Evolutionary conservation across 2,329 filamentous ascomycete genomes (phyloP).

Genomic region (Dactylonectria macrodidyma): DNA sequence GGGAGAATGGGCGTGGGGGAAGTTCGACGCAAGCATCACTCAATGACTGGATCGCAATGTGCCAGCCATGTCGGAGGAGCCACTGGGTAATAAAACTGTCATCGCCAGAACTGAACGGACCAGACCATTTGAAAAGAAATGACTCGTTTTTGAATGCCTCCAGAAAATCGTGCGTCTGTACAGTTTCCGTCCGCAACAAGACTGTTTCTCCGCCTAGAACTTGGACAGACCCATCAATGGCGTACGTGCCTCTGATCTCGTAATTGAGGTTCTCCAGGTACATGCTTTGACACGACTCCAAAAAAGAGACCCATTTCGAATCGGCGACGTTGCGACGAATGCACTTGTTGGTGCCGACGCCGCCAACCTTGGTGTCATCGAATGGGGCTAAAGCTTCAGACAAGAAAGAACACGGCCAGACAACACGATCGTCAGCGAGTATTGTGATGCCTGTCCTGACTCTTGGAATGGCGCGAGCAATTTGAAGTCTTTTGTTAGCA

Average conservation of each 20-base stretch:
- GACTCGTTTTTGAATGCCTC: conserved; percentile 28
- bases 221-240: conserved; percentile 28
- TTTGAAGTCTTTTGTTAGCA: conserved; percentile 36
- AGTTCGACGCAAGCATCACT: conserved; percentile 11
- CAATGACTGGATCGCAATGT: conserved; percentile 29
- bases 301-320: conserved; percentile 12
- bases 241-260: conserved; percentile 21
- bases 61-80: conserved; percentile 22
- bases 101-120: conserved; percentile 31
- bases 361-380: conserved; percentile 8
- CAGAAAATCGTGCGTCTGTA: conserved; percentile 13
- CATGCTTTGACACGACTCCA: conserved; percentile 23
- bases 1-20: background rate
- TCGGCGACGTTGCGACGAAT: background rate
- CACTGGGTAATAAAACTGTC: conserved; percentile 33
- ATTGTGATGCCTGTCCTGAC: conserved; percentile 21
- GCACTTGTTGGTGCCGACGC: conserved; percentile 31
- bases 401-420: conserved; percentile 34
- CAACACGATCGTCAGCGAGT: conserved; percentile 33
- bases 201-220: conserved; percentile 22
- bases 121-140: conserved; percentile 26
- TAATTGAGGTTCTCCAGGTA: conserved; percentile 21
- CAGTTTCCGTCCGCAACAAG: conserved; percentile 23
- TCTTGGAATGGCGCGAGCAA: conserved; percentile 29
- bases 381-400: conserved; percentile 28